phyloP scores from a whole-genome alignment of 2,329 filamentous ascomycete genomes.

The Fusarium duplospermum region DNA sequence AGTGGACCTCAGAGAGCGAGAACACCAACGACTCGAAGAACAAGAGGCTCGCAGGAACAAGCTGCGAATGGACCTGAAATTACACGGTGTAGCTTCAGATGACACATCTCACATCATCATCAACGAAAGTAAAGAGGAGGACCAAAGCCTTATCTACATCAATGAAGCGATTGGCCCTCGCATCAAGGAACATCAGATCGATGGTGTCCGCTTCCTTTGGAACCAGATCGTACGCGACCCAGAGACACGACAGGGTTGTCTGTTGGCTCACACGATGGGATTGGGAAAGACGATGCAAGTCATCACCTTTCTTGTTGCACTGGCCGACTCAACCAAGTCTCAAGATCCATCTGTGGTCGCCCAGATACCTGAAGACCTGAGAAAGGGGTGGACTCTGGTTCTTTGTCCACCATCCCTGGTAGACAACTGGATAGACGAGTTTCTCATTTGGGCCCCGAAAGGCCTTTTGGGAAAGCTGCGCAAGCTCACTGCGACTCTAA shows the following conservation, averaged over 20 bases:
- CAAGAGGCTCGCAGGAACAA: slow-evolving; percentile 65
- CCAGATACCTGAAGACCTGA: slow-evolving; percentile 77
- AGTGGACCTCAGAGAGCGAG: slow-evolving; percentile 65
- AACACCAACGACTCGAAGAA: slow-evolving; percentile 63
- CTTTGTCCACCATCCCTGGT: slow-evolving; percentile 81
- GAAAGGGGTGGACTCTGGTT: slow-evolving; percentile 73
- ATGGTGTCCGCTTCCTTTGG: slow-evolving; percentile 90
- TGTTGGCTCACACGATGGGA: slow-evolving; percentile 92
- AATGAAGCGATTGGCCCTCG: slow-evolving; percentile 69
- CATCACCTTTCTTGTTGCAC: slow-evolving; percentile 82
- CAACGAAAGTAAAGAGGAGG: slow-evolving; percentile 72
- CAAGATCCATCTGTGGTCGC: slow-evolving; percentile 63
- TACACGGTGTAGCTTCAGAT: slow-evolving; percentile 55
- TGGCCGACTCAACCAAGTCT: slow-evolving; percentile 74
- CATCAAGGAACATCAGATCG: slow-evolving; percentile 84
- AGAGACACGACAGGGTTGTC: slow-evolving; percentile 75
- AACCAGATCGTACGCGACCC: slow-evolving; percentile 77
- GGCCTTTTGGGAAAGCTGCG: slow-evolving; percentile 66
- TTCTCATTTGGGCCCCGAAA: slow-evolving; percentile 74
- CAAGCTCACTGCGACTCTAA: slow-evolving; percentile 61
- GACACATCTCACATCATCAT: slow-evolving; percentile 68
- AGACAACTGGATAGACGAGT: slow-evolving; percentile 86
- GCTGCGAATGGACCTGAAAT: slow-evolving; percentile 59
- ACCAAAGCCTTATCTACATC: slow-evolving; percentile 72
- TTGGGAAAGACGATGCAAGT: slow-evolving; percentile 94